Base-by-base conservation (phyloP, 192 early-diverging fungal genomes). In the Backusella westeae region DNA sequence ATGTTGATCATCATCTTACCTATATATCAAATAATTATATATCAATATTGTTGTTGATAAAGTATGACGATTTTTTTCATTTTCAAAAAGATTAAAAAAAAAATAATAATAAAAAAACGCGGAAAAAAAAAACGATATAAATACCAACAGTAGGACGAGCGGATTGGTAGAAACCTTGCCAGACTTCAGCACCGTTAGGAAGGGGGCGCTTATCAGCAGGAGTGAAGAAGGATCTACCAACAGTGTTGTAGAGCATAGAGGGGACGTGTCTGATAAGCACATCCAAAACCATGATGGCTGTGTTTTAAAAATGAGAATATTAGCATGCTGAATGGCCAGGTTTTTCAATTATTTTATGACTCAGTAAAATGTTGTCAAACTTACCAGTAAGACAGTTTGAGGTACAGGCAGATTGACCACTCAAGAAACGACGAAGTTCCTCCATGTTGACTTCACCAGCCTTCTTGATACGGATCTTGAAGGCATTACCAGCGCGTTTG, bases 81-180 rank as follows among this genome's bases (percentile, higher is more conserved):
- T 52, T 52, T 6, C 0, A 52, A 12, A 19, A 52, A n/a, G n/a
- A 53, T 21, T 6, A 52, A 52, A 6, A 52, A 52, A 21, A n/a
- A 21, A 53, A 21, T 6, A 23, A 21, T n/a, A 52, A 52, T 21
- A 6, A 52, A 52, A 52, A n/a, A 21, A 53, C 52, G 52, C n/a
- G 52, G 19, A n/a, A 53, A 53, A 44, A 42, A 42, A 44, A 39
- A 32, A 2, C 32, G 1, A 66, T 66, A 7, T 12, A 32, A 44
- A 82, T 85, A 80, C 94, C 94, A n/a, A 78, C 41, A 29, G 92
- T 86, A 6, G 96, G 95, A 9, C 93, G 87, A 38, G 96, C 89
- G 36, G 93, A 94, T 69, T 97, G 95, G 75, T 96, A 96, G 79
- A 94, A 96, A 17, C 97, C 97, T 78, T 92, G 91, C 96, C 96